Evolutionary conservation across 2,329 filamentous ascomycete genomes (phyloP), one percentile per base, ranked within the genome.

Genomic region (Penicillium griseofulvum): DNA sequence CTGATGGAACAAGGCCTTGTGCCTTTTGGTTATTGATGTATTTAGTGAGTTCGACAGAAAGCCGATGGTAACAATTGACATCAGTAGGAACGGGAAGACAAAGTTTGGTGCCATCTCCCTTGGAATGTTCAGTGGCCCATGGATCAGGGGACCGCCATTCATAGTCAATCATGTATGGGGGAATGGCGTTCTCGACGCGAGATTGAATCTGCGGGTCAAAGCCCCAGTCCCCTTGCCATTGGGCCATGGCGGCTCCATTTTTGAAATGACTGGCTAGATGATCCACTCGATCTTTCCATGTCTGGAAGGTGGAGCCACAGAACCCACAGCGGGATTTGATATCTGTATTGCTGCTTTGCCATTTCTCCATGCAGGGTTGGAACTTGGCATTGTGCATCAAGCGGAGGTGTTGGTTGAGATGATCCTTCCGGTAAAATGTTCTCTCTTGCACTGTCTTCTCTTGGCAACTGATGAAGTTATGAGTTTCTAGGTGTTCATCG

Each of bases 371-470:
- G 49, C 74, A 77, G 1, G 75, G 61, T 2, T 75, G 76, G 67
- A 84, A 79, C 59, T 82, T 82, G 61, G 80, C 81, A 57, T 78
- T 77, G 64, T 86, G 83, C 76, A 85, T 83, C 50, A 86, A 71
- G 34, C 82, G 77, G 31, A 86, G 69, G 66, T 86, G 83, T 63
- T 86, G 83, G 47, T 83, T 79, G 12, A 86, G 75, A 63, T 86
- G 83, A 62, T 86, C 83, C 67, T 86, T 86, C 26, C 83, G 76
- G 63, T 83, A 85, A 66, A 86, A 86, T 0, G 82, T 85, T 34
- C 84, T 77, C 54, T 84, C 81, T 43, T 83, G 80, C 1, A 80
- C 59, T 4, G 81, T 81, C 66, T 86, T 86, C 59, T 85, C 82
- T 60, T 83, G 80, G 63, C 84, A 87, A 28, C 77, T 74, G 33